Evolutionary conservation across 208 protist species (phyloP).

Genomic region (Angomonas ambiguus): DNA sequence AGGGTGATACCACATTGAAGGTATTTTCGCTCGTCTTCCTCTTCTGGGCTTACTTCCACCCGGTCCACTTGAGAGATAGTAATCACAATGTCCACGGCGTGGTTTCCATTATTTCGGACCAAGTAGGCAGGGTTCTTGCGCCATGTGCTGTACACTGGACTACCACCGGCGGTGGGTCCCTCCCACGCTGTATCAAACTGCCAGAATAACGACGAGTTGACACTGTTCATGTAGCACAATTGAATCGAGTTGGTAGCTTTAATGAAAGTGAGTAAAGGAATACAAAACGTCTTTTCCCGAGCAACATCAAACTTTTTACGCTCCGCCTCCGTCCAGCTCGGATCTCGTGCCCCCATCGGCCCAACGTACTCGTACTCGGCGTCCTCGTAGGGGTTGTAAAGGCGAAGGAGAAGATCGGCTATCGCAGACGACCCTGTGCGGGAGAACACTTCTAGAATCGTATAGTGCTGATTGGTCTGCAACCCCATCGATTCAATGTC

Average conservation of each 20-base stretch:
- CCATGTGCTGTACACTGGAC: slow-evolving; percentile 57
- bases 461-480: slow-evolving; percentile 74
- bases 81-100: slow-evolving; percentile 26
- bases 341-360: slow-evolving; percentile 44
- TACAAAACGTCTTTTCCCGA: slow-evolving; percentile 44
- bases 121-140: slow-evolving; percentile 73
- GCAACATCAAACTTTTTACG: slow-evolving; percentile 34
- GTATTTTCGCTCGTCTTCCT: slow-evolving; percentile 31
- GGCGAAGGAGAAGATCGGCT: slow-evolving; percentile 53
- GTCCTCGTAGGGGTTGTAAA: slow-evolving; percentile 81
- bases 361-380: slow-evolving; percentile 62
- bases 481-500: slow-evolving; percentile 65
- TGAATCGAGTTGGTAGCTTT: slow-evolving; percentile 49
- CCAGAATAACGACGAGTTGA: slow-evolving; percentile 23
- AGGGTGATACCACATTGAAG: slow-evolving; percentile 67
- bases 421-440: slow-evolving; percentile 56
- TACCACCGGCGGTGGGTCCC: slow-evolving; percentile 49
- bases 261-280: slow-evolving; percentile 52
- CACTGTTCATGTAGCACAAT: slow-evolving; percentile 51
- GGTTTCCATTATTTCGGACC: slow-evolving; percentile 35
- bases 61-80: slow-evolving; percentile 61
- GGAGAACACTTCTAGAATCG: slow-evolving; percentile 65
- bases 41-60: slow-evolving; percentile 25
- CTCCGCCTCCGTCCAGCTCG: slow-evolving; percentile 39
- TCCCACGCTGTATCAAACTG: slow-evolving; percentile 43